Conservation (phyloP, 148 eudicot species). For the Camellia sinensis region DNA sequence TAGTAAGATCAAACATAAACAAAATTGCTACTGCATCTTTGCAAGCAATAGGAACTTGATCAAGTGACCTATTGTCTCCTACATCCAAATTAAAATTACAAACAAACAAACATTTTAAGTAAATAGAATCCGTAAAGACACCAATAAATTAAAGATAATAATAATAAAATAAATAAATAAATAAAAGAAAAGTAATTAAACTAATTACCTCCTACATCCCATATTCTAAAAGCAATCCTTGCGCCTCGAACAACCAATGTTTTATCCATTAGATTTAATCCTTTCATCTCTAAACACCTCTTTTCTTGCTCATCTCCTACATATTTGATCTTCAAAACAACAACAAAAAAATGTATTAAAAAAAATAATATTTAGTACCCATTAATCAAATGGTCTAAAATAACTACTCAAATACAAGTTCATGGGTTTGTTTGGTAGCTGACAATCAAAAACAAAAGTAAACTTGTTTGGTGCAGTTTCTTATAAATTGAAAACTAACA, state of each 20-base stretch:
- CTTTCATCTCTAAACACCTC: constrained; percentile 63
- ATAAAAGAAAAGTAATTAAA: neutral
- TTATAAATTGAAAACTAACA: too few species aligned
- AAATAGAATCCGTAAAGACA: neutral
- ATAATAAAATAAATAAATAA: neutral
- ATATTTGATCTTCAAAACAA: constrained; percentile 59
- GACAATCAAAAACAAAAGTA: too few species aligned
- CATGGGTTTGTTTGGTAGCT: too few species aligned
- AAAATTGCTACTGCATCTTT: constrained; percentile 79
- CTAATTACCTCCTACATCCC: constrained; percentile 87
- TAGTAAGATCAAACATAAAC: constrained; percentile 87
- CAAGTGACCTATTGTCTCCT: constrained; percentile 57
- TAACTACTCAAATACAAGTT: too few species aligned
- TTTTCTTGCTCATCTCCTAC: constrained; percentile 84
- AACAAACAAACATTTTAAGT: neutral
- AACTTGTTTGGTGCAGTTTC: too few species aligned
- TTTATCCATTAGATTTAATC: constrained; percentile 81
- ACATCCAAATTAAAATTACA: neutral
- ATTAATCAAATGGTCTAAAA: too few species aligned
- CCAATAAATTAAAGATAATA: neutral
- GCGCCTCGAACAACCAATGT: constrained; percentile 60
- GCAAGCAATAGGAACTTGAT: constrained; percentile 81
- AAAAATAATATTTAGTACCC: neutral
- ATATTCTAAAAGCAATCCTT: constrained; percentile 75
- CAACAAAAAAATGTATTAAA: neutral